Evolutionary conservation across 805 yeast species (phyloP), one percentile per base, ranked within the genome.

Genomic region (Candida anglica): DNA sequence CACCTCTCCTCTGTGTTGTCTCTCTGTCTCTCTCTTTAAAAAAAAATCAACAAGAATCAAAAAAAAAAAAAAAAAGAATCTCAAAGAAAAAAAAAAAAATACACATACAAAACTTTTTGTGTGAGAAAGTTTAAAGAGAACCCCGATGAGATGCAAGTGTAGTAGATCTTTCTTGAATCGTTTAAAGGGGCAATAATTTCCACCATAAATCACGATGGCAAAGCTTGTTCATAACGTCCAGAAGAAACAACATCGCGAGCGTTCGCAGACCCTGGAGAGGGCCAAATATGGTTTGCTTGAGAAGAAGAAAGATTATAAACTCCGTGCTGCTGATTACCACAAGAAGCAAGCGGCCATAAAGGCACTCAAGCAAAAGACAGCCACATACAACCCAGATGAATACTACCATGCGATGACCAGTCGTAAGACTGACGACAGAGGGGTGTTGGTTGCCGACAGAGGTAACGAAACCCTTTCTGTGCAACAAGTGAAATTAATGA

Each of bases 231-330:
- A 89, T 57, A 85, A 87, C 52, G 81, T 91, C 8, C 97, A 91
- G 60, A 93, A 94, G 69, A 93, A 87, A 53, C 98, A 93, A 67
- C 98, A 93, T 53, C 70, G 88, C 38, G 98, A 93, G 66, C 77
- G 98, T 50, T 75, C 96, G 5, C 98, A 93, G 61, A 84, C 91
- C 1, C 69, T 67, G 30, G 79, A 75, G 28, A 72, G 98, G 38
- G 66, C 76, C 47, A 75, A 75, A 53, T 79, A 73, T 59, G 98
- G 98, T 27, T 77, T 89, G 22, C 70, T 93, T 28, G 98, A 93
- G 62, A 93, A 93, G 73, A 93, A 93, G 69, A 56, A 67, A 47
- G 73, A 67, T 48, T 67, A 67, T 46, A 52, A 50, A 38, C 52
- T 75, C 25, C 60, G 81, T 50, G 79, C 80, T 4, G 70, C 66